phyloP scores from a whole-genome alignment of 2,329 filamentous ascomycete species.

The Trichoderma hamatum region DNA sequence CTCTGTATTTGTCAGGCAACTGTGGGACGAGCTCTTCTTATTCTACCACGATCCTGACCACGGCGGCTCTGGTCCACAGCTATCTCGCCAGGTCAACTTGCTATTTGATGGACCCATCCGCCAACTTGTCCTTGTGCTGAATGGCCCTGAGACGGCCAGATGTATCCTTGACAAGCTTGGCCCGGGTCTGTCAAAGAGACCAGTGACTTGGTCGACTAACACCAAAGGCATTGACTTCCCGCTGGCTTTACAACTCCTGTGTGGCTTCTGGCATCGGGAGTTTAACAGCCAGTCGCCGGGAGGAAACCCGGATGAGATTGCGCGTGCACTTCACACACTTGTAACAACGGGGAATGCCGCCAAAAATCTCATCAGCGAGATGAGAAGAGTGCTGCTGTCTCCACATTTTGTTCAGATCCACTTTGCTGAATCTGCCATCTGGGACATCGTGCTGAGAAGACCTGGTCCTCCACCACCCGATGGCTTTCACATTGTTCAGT shows the following conservation, averaged over 20 bases:
- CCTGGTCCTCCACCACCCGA: conserved; percentile 39
- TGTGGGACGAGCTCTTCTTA: conserved; percentile 44
- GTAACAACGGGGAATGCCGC: conserved; percentile 39
- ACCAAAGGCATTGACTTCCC: conserved; percentile 41
- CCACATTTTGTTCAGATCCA: conserved; percentile 45
- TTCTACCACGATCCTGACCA: conserved; percentile 39
- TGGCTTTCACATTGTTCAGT: conserved; percentile 42
- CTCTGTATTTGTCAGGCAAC: conserved; percentile 37
- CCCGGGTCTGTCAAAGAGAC: conserved; percentile 40
- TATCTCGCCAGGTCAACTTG: conserved; percentile 38
- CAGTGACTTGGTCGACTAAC: conserved; percentile 39
- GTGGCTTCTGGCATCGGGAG: conserved; percentile 43
- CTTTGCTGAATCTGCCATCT: conserved; percentile 43
- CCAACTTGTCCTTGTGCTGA: conserved; percentile 43
- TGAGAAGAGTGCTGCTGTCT: conserved; percentile 38
- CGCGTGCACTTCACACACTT: conserved; percentile 37
- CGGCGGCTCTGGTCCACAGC: conserved; percentile 31
- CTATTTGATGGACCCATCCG: conserved; percentile 45
- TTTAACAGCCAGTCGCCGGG: conserved; percentile 40
- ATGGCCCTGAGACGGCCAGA: conserved; percentile 41
- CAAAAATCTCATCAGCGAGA: conserved; percentile 36
- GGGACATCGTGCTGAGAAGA: conserved; percentile 41
- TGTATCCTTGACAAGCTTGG: conserved; percentile 43
- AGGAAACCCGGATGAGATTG: conserved; percentile 42
- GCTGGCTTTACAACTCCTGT: conserved; percentile 42